These are phyloP conservation scores for Aspergillus coremiiformis DNA, from an alignment of 495 filamentous ascomycete species.

Conservation along the genomic window DNA sequence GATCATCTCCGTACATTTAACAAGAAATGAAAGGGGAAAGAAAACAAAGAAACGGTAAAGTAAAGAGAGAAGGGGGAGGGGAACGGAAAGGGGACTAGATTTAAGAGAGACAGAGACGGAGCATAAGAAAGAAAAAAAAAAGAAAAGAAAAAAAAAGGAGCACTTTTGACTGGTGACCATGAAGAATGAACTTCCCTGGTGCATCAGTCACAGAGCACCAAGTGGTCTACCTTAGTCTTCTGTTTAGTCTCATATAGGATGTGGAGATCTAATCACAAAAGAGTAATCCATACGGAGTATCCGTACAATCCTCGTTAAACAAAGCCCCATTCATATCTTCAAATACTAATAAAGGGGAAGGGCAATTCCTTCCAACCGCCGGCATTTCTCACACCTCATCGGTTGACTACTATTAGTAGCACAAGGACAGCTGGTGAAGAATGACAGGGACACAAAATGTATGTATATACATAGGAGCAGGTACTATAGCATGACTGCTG, in stretches of 20 bases:
- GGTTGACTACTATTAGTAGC: too few species aligned
- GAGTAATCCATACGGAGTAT: background rate
- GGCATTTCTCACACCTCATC: background rate
- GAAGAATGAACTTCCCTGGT: background rate
- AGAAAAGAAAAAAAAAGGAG: conserved; percentile 3
- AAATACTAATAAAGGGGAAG: background rate
- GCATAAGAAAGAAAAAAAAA: background rate
- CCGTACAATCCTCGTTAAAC: too few species aligned
- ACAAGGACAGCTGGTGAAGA: too few species aligned
- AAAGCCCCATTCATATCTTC: background rate
- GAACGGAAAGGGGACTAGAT: too few species aligned
- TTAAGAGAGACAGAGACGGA: too few species aligned
- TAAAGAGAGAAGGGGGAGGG: conserved; percentile 1
- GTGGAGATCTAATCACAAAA: conserved; percentile 1
- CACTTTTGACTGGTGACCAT: background rate
- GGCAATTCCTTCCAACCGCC: background rate
- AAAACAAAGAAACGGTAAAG: background rate
- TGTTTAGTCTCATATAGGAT: background rate
- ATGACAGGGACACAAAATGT: too few species aligned
- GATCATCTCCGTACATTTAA: background rate
- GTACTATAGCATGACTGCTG: too few species aligned
- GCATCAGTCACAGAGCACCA: conserved; percentile 1
- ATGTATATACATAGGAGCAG: too few species aligned
- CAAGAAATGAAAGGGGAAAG: background rate
- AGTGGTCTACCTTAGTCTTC: background rate